Conservation (phyloP, 2,329 filamentous ascomycete species). For the Trichoderma sp. region DNA sequence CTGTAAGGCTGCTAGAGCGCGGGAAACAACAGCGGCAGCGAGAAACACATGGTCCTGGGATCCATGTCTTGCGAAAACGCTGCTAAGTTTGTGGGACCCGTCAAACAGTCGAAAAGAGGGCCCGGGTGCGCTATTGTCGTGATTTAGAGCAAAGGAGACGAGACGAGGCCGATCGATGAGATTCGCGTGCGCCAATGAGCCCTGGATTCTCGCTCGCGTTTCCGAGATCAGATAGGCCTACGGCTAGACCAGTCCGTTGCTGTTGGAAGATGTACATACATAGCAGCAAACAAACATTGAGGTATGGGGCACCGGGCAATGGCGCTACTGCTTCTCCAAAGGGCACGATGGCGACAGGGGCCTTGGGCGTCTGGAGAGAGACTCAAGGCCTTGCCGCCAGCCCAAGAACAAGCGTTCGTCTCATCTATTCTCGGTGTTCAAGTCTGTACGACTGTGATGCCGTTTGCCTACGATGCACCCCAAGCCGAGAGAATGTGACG, state of each 20-base stretch:
- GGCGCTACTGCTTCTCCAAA: background rate
- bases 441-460: background rate
- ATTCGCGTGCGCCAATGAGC: background rate
- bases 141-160: background rate
- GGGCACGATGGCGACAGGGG: background rate
- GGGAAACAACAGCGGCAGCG: background rate
- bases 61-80: constrained; percentile 11
- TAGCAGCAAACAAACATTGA: background rate
- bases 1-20: constrained; percentile 15
- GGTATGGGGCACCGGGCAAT: background rate
- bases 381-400: background rate
- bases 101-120: constrained; percentile 15
- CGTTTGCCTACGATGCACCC: background rate
- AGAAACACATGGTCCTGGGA: constrained; percentile 7
- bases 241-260: background rate
- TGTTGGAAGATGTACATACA: background rate
- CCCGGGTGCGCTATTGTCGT: background rate
- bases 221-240: background rate
- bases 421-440: background rate
- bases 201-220: background rate
- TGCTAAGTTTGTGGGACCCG: constrained; percentile 17
- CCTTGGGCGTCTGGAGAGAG: background rate
- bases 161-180: background rate
- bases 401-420: background rate
- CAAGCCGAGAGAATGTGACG: background rate